Conservation (phyloP, 768 basidiomycete species). For the Russula sp. region DNA sequence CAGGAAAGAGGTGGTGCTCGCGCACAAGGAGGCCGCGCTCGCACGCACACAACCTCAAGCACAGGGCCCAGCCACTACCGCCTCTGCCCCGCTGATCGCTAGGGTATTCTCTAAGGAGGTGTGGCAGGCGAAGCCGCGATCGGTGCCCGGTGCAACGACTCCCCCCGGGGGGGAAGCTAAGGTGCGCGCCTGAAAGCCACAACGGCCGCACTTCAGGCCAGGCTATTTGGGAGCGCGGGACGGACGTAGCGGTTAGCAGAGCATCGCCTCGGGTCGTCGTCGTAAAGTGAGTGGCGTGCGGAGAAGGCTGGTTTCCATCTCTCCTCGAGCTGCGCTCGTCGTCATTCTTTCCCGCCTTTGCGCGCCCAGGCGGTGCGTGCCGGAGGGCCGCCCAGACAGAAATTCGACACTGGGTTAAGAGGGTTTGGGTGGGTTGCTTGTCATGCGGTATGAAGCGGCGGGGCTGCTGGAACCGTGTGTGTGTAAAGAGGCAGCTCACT, state of each 20-base stretch:
- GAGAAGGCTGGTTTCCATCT: slow-evolving; percentile 6
- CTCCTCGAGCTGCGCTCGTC: slow-evolving; percentile 15
- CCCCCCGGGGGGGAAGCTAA: slow-evolving; percentile 7
- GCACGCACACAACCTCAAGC: not conserved
- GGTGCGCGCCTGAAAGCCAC: slow-evolving; percentile 7
- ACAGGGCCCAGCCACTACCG: not conserved
- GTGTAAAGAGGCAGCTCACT: not conserved
- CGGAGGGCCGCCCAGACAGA: not conserved
- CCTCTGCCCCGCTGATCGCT: not conserved
- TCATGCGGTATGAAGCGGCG: slow-evolving; percentile 6
- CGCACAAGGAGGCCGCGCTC: slow-evolving; percentile 3
- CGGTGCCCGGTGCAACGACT: not conserved
- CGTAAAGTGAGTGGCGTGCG: not conserved
- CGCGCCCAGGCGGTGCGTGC: slow-evolving; percentile 8
- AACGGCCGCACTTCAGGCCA: not conserved
- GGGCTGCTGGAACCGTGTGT: slow-evolving; percentile 6
- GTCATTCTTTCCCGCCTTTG: not conserved
- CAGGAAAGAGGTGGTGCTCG: slow-evolving; percentile 4
- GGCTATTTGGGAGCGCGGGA: not conserved
- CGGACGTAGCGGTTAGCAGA: slow-evolving; percentile 1
- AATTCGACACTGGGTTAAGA: not conserved
- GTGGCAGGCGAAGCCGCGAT: slow-evolving; percentile 6
- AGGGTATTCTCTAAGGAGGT: not conserved
- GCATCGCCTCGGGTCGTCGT: not conserved
- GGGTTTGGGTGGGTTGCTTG: not conserved